Evolutionary conservation across 2,329 filamentous ascomycete genomes (phyloP).

Genomic region (Neopestalotiopsis sp.): DNA sequence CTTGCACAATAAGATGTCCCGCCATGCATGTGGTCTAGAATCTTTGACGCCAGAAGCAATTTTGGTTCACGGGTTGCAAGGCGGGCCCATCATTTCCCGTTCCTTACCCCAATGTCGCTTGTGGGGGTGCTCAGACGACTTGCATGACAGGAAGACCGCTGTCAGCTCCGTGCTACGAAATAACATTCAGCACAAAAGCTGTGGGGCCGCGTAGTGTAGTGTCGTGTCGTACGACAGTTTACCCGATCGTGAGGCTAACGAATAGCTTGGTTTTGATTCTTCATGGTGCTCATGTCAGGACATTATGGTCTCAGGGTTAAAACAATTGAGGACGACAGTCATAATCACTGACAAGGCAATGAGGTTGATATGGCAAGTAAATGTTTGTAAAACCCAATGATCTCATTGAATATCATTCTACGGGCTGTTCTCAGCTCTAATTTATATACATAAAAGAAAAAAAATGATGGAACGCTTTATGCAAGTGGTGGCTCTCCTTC

Average conservation of each 20-base stretch:
- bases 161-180: neutral
- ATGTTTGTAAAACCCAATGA: constrained; percentile 5
- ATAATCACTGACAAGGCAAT: neutral
- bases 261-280: neutral
- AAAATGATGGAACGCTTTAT: neutral
- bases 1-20: neutral
- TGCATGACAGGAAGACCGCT: neutral
- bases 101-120: neutral
- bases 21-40: neutral
- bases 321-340: no score
- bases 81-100: neutral
- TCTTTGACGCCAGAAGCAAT: neutral
- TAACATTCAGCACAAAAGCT: neutral
- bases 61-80: neutral
- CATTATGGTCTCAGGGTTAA: neutral
- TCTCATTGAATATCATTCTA: neutral
- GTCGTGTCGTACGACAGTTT: neutral
- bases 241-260: neutral
- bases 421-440: constrained; percentile 4
- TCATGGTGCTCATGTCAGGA: neutral
- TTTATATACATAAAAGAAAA: neutral
- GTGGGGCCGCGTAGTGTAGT: neutral
- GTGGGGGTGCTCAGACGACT: neutral
- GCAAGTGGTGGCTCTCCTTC: neutral
- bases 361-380: neutral